Conservation (phyloP, 257 asterid species). For the Voacanga thouarsii region DNA sequence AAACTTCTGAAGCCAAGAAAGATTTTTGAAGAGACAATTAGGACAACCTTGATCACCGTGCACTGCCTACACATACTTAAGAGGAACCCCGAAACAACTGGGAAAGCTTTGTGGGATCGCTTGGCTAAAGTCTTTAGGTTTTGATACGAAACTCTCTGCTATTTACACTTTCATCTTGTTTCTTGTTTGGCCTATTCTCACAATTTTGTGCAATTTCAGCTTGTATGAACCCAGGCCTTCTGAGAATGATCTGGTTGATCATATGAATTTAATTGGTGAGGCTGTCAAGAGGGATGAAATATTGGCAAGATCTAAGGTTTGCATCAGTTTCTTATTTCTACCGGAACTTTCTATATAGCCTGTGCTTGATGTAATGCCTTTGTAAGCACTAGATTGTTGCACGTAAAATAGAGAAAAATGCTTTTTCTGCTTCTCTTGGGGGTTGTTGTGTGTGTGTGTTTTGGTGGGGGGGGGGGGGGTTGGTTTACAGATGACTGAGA, state of each 20-base stretch:
- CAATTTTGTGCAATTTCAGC: conserved; percentile 33
- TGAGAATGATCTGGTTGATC: conserved; percentile 60
- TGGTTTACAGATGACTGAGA: neutral
- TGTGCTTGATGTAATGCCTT: neutral
- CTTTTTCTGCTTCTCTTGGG: neutral
- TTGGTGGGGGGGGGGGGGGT: too few species aligned
- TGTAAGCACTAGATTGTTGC: neutral
- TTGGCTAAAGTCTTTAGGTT: conserved; percentile 72
- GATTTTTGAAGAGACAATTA: conserved; percentile 40
- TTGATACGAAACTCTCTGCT: conserved; percentile 7
- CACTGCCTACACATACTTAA: conserved; percentile 54
- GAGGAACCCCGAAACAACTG: conserved; percentile 55
- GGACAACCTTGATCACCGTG: conserved; percentile 56
- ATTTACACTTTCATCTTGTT: conserved; percentile 9
- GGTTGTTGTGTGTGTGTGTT: neutral
- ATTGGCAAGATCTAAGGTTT: conserved; percentile 66
- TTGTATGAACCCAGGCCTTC: conserved; percentile 59
- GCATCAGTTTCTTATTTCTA: conserved; percentile 16
- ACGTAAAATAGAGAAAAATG: too few species aligned
- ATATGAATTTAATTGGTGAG: conserved; percentile 53
- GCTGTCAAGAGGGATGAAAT: conserved; percentile 52
- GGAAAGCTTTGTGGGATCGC: conserved; percentile 69
- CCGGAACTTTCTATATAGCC: neutral
- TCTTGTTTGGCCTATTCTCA: conserved; percentile 9
- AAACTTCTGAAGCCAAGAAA: conserved; percentile 75